Percentiles rank a stretch among this genome's conserved stretches.
phyloP scores from a whole-genome alignment of 2,329 filamentous ascomycete species.

The Fusarium falciforme region DNA sequence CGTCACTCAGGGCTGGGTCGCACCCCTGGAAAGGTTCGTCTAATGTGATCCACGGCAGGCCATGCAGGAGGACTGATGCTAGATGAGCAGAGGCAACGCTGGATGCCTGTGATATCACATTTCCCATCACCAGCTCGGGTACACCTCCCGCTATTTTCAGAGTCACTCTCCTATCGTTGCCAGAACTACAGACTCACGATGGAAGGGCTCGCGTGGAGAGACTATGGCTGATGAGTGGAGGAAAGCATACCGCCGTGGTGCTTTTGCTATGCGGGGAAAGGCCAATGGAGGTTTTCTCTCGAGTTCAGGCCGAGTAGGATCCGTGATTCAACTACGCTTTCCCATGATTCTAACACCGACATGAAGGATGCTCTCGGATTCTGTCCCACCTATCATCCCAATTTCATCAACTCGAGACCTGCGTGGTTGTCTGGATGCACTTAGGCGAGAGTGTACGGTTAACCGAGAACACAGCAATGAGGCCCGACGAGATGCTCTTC shows the following conservation, averaged over 20 bases:
- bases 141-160: slow-evolving; percentile 43
- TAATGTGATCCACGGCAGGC: background rate
- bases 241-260: slow-evolving; percentile 55
- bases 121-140: slow-evolving; percentile 46
- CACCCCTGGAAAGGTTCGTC: slow-evolving; percentile 45
- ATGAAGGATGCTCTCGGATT: slow-evolving; percentile 47
- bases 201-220: slow-evolving; percentile 53
- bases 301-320: slow-evolving; percentile 57
- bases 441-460: slow-evolving; percentile 46
- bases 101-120: slow-evolving; percentile 58
- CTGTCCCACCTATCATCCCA: slow-evolving; percentile 56
- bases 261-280: slow-evolving; percentile 54
- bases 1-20: slow-evolving; percentile 27
- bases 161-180: slow-evolving; percentile 54
- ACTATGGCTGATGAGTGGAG: slow-evolving; percentile 55
- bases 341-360: background rate
- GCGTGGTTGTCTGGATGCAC: slow-evolving; percentile 51
- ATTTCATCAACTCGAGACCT: slow-evolving; percentile 51
- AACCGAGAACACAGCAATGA: background rate
- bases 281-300: slow-evolving; percentile 51
- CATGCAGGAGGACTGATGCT: slow-evolving; percentile 7
- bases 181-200: slow-evolving; percentile 48
- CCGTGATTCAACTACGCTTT: background rate
- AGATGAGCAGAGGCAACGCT: slow-evolving; percentile 53
- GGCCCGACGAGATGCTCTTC: background rate